Evolutionary conservation across 169 alveolate genomes (phyloP).

Genomic region (Babesia bigemina): DNA sequence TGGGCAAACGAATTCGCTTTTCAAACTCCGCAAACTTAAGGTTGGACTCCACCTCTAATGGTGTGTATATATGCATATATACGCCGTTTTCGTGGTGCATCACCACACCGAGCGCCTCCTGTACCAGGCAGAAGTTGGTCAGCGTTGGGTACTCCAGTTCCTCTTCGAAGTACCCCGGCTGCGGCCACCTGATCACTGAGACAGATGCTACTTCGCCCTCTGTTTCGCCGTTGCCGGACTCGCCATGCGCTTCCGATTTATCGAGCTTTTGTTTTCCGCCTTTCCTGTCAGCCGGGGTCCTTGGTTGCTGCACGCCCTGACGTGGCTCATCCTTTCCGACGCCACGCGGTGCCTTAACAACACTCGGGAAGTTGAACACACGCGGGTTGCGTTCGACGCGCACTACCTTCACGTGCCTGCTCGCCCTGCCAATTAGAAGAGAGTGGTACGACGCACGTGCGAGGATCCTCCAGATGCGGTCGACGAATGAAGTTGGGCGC

Average conservation of each 20-base stretch:
- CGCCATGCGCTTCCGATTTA: too few relatives aligned
- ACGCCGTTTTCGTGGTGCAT: background rate
- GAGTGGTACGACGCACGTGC: constrained; percentile 36
- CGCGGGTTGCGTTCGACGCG: background rate
- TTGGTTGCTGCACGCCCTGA: background rate
- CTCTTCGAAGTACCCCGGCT: constrained; percentile 12
- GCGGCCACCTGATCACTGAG: constrained; percentile 18
- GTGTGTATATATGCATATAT: constrained; percentile 7
- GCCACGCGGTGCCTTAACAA: background rate
- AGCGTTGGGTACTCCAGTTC: constrained; percentile 23
- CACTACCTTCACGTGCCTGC: background rate
- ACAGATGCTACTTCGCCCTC: background rate
- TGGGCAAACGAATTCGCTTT: background rate
- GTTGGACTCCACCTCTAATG: background rate
- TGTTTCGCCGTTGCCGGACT: background rate
- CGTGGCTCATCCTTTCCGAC: background rate
- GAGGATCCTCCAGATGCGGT: constrained; percentile 50
- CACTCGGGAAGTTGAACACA: background rate
- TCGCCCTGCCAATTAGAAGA: constrained; percentile 21
- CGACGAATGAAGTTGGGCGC: constrained; percentile 9
- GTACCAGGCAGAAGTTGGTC: constrained; percentile 37
- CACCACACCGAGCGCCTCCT: constrained; percentile 25
- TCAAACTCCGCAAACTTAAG: background rate
- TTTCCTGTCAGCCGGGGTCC: background rate
- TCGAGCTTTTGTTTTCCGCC: background rate